Percentiles rank a stretch among this genome's conserved stretches.
Evolutionary conservation across 306 rosid genomes (phyloP).

Genomic region (Pterocarpus santalinus): DNA sequence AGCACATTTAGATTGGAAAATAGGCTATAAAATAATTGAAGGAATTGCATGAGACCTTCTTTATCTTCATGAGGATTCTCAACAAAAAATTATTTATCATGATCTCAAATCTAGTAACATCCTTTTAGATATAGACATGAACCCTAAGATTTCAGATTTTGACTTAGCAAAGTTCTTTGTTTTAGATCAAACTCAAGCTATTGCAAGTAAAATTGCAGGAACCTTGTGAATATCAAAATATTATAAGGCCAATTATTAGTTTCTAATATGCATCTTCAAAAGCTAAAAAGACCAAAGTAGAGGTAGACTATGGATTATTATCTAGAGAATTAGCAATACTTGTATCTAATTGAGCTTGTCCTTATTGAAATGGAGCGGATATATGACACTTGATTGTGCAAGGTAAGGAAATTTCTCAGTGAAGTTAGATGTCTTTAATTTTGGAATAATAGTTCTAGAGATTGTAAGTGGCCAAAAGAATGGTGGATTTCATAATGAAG

Average conservation of each 20-base stretch:
- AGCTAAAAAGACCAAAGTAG: not conserved
- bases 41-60: slow-evolving; percentile 54
- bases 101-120: slow-evolving; percentile 57
- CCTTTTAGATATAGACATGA: slow-evolving; percentile 47
- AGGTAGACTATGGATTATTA: not conserved
- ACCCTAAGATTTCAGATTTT: slow-evolving; percentile 57
- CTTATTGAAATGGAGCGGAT: slow-evolving; percentile 48
- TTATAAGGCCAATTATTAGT: not conserved
- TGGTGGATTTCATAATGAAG: slow-evolving; percentile 32
- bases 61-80: slow-evolving; percentile 60
- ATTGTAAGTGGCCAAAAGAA: slow-evolving; percentile 52
- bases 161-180: slow-evolving; percentile 55
- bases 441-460: slow-evolving; percentile 60
- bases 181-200: slow-evolving; percentile 46
- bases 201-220: slow-evolving; percentile 51
- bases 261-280: not conserved
- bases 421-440: slow-evolving; percentile 63
- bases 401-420: slow-evolving; percentile 52
- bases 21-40: slow-evolving; percentile 35
- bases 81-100: slow-evolving; percentile 50
- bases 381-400: slow-evolving; percentile 67
- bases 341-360: not conserved
- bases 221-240: slow-evolving; percentile 48
- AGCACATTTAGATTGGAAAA: slow-evolving; percentile 45
- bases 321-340: slow-evolving; percentile 9